Percentiles rank a stretch among this genome's conserved stretches.
Evolutionary conservation across 257 asterid genomes (phyloP).

Genomic region (Salvia hispanica): DNA sequence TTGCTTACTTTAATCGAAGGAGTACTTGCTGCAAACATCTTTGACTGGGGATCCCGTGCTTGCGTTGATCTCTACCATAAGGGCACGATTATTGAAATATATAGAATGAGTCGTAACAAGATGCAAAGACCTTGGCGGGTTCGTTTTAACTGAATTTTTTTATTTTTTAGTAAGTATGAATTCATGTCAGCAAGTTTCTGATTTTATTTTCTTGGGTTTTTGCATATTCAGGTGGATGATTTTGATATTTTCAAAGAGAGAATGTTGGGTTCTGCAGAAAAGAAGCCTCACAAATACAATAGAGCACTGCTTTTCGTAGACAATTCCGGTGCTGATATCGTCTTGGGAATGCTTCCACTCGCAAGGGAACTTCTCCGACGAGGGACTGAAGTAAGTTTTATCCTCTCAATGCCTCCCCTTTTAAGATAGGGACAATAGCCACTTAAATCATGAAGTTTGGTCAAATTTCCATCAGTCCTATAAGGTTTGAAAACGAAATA

Average conservation of each 20-base stretch:
- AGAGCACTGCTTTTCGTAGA: conserved; percentile 93
- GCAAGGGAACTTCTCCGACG: conserved; percentile 94
- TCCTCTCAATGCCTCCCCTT: not conserved
- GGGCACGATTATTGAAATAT: conserved; percentile 94
- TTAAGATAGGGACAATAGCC: too few species aligned
- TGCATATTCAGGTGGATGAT: conserved; percentile 73
- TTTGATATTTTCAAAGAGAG: conserved; percentile 80
- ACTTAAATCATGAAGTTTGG: too few species aligned
- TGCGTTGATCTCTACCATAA: conserved; percentile 96
- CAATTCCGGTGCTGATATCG: conserved; percentile 95
- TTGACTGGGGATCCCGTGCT: conserved; percentile 99
- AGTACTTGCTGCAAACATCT: conserved; percentile 98
- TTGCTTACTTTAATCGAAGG: conserved; percentile 89
- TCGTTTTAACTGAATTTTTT: conserved; percentile 30
- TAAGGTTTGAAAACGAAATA: too few species aligned
- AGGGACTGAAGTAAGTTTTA: conserved; percentile 80
- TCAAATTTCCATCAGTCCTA: too few species aligned
- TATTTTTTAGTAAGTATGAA: not conserved
- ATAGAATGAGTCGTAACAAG: conserved; percentile 97
- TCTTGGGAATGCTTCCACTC: conserved; percentile 97
- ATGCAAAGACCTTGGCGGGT: conserved; percentile 99
- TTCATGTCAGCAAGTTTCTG: not conserved
- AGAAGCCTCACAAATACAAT: conserved; percentile 63
- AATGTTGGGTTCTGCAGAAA: conserved; percentile 67
- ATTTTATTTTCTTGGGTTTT: not conserved